These are phyloP conservation scores for Neofusicoccum sp. DNA, from an alignment of 2,329 filamentous ascomycete genomes.

Conservation along the genomic window DNA sequence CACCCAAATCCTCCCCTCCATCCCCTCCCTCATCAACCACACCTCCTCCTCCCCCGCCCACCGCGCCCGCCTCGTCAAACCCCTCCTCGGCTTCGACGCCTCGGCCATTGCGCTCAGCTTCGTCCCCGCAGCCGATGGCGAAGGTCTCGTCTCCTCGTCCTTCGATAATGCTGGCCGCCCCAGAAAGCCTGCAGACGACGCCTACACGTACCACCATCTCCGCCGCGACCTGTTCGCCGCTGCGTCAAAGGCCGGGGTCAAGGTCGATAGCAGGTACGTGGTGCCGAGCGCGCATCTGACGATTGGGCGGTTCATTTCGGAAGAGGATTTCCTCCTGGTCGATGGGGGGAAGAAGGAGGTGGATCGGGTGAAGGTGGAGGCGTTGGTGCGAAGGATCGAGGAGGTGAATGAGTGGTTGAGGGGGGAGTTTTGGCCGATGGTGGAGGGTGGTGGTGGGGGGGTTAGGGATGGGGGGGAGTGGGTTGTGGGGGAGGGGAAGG, in stretches of 20 bases:
- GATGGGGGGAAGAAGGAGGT: constrained; percentile 27
- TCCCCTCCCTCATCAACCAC: constrained; percentile 66
- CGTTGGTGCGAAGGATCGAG: constrained; percentile 72
- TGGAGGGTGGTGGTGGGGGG: constrained; percentile 33
- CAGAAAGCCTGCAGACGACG: constrained; percentile 55
- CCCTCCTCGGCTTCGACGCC: constrained; percentile 80
- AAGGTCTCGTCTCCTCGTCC: neutral
- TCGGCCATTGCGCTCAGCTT: constrained; percentile 87
- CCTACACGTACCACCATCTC: constrained; percentile 88
- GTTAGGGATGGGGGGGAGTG: constrained; percentile 67
- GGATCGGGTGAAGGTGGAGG: constrained; percentile 58
- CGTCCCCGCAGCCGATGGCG: constrained; percentile 69
- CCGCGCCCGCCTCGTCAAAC: constrained; percentile 76
- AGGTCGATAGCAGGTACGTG: constrained; percentile 77
- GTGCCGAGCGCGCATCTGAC: constrained; percentile 91
- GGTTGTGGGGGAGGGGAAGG: constrained; percentile 84
- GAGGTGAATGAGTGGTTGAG: constrained; percentile 76
- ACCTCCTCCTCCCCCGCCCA: constrained; percentile 68
- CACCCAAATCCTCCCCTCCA: constrained; percentile 55
- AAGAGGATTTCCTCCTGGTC: constrained; percentile 54
- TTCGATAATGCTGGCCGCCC: neutral
- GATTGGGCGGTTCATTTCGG: constrained; percentile 75
- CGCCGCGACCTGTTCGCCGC: constrained; percentile 72
- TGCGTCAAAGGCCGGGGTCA: constrained; percentile 57
- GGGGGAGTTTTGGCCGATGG: constrained; percentile 67